A percentile compares a stretch with the other conserved stretches of the same genome.
Conservation (phyloP, 1,139 yeast species). For the Cylindricascospora bacillispora region DNA sequence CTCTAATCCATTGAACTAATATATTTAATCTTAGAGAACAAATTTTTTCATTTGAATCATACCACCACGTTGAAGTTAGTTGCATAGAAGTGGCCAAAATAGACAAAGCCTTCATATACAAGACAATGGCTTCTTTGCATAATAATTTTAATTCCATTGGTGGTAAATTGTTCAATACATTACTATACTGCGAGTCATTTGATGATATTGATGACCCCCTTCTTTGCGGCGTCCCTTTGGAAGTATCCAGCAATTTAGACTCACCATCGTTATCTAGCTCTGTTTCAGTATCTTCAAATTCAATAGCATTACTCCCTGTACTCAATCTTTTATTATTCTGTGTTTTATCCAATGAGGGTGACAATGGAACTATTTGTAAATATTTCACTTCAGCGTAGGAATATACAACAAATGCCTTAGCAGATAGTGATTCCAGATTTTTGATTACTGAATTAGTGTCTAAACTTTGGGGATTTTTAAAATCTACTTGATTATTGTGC, state of each 20-base stretch:
- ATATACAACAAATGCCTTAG: conserved; percentile 81
- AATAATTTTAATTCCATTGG: conserved; percentile 19
- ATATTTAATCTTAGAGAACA: conserved; percentile 46
- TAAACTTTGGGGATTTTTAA: conserved; percentile 5
- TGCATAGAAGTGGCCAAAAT: conserved; percentile 78
- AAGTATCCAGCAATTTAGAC: neutral
- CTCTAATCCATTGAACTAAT: conserved; percentile 86
- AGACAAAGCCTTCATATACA: conserved; percentile 74
- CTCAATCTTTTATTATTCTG: conserved; percentile 14
- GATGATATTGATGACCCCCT: conserved; percentile 6
- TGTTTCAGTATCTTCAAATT: conserved; percentile 22
- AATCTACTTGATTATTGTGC: conserved; percentile 9
- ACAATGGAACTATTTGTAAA: conserved; percentile 67
- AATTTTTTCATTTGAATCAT: conserved; percentile 33
- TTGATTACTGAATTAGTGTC: conserved; percentile 27
- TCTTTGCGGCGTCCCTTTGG: neutral
- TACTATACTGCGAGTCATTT: conserved; percentile 3
- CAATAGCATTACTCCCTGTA: conserved; percentile 24
- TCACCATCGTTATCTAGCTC: conserved; percentile 3
- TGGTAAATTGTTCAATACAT: conserved; percentile 35
- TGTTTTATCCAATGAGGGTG: conserved; percentile 39
- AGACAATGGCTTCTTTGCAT: conserved; percentile 56
- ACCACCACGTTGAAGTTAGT: conserved; percentile 84
- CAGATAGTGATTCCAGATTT: conserved; percentile 63
- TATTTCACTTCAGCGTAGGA: conserved; percentile 87